Conservation (phyloP, 2,329 filamentous ascomycete species). For the Aplosporella prunicola region DNA sequence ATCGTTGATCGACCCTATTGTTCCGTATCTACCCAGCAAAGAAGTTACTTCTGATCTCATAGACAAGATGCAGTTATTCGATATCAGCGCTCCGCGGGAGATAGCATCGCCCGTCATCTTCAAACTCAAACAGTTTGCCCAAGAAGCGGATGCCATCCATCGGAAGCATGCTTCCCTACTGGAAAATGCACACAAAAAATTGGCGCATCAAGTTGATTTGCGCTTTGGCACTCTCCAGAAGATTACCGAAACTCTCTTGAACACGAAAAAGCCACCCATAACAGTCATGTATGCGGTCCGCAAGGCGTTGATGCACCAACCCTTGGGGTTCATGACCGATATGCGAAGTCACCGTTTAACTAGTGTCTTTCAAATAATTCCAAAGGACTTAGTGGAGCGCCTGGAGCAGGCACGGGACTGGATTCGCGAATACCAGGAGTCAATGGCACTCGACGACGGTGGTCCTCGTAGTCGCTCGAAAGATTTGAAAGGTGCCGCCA, state of each 20-base stretch:
- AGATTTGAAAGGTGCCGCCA: slow-evolving; percentile 14
- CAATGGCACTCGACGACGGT: slow-evolving; percentile 24
- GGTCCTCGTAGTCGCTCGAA: too few relatives aligned
- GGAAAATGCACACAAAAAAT: slow-evolving; percentile 39
- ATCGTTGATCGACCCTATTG: slow-evolving; percentile 36
- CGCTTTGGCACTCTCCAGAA: slow-evolving; percentile 39
- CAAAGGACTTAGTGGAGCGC: slow-evolving; percentile 44
- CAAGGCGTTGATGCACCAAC: slow-evolving; percentile 50
- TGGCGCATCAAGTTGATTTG: slow-evolving; percentile 36
- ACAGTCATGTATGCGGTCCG: slow-evolving; percentile 61
- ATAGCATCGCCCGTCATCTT: slow-evolving; percentile 36
- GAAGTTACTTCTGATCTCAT: slow-evolving; percentile 24
- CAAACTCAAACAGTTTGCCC: slow-evolving; percentile 35
- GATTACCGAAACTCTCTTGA: slow-evolving; percentile 36
- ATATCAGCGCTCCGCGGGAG: slow-evolving; percentile 35
- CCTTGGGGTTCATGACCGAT: slow-evolving; percentile 52
- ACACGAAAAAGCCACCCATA: slow-evolving; percentile 30
- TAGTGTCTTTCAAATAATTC: slow-evolving; percentile 54
- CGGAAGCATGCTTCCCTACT: slow-evolving; percentile 36
- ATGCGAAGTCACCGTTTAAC: slow-evolving; percentile 41
- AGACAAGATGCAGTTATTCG: slow-evolving; percentile 27
- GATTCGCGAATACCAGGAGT: slow-evolving; percentile 47
- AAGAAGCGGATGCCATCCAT: slow-evolving; percentile 39
- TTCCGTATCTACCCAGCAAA: slow-evolving; percentile 42
- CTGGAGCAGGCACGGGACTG: slow-evolving; percentile 43